Evolutionary conservation across 345 rosid genomes (phyloP), one percentile per base, ranked within the genome.

Genomic region (Tarenaya hassleriana): DNA sequence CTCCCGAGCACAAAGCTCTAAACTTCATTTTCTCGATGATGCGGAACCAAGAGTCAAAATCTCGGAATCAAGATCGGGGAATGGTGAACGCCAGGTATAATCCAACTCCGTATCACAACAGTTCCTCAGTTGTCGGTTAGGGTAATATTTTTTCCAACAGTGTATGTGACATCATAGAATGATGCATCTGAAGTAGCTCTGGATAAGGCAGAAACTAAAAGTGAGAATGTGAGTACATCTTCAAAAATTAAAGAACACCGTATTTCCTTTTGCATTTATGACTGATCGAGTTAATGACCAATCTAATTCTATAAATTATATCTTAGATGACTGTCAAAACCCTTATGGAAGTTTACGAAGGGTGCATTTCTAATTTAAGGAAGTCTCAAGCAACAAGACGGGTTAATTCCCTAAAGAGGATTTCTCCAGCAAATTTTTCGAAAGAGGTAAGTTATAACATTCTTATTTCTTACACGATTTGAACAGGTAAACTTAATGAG

Each of bases 381-480:
- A 79, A 76, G 73, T 44, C 80, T 16, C 96, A 88, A 64, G 50
- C 78, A 37, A 66, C 52, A 16, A 79, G 96, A 29, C 86, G 94
- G 10, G 59, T 60, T 37, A 32, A 69, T 67, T 88, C 98, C 41
- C 69, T 92, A 63, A 84, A 71, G 86, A 75, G 73, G 72, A 76
- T 92, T 34, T 56, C 87, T 14, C 98, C 95, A 1, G 98, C 84
- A 18, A 92, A 88, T 80, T 92, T 92, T 61, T 77, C 98, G 3
- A 88, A 77, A 76, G 76, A 64, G 87, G 98, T 91, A 54, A 53
- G 16, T 32, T 33, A 24, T n/a, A n/a, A n/a, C n/a, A n/a, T n/a
- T n/a, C n/a, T 10, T 32, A 15, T 13, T 31, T 13, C 15, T 12
- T 18, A 12, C 24, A 44, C 45, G 20, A 57, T 43, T 37, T 5